Percentiles rank a stretch among this genome's conserved stretches.
Evolutionary conservation across 306 rosid genomes (phyloP).

Genomic region (Mimosa bimucronata): DNA sequence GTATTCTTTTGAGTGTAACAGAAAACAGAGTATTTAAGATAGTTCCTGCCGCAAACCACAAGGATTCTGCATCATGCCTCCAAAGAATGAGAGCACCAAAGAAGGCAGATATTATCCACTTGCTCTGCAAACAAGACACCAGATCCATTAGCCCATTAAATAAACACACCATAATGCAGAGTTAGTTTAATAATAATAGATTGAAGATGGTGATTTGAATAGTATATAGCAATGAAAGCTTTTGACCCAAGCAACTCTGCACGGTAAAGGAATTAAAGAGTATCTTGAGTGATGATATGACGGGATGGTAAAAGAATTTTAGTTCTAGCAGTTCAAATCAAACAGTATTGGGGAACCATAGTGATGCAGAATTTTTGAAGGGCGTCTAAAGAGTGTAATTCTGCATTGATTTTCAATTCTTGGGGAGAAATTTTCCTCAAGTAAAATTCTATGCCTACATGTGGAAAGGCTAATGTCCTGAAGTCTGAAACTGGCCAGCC

Average conservation of each 20-base stretch:
- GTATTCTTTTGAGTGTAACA: slow-evolving; percentile 55
- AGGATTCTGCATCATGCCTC: slow-evolving; percentile 83
- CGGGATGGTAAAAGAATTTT: neutral
- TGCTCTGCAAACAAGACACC: slow-evolving; percentile 66
- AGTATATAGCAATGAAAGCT: slow-evolving; percentile 6
- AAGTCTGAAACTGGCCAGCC: neutral
- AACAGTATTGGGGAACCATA: neutral
- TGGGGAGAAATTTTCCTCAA: neutral
- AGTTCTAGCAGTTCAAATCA: neutral
- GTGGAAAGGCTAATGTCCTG: neutral
- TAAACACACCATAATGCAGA: slow-evolving; percentile 2
- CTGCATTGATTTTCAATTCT: neutral
- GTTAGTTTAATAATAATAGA: slow-evolving; percentile 20
- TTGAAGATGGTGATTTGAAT: neutral
- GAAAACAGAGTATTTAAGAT: slow-evolving; percentile 63
- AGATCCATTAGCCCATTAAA: slow-evolving; percentile 32
- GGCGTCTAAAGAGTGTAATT: slow-evolving; percentile 13
- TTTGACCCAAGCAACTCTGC: neutral
- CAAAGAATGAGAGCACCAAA: slow-evolving; percentile 65
- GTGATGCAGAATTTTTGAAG: slow-evolving; percentile 6
- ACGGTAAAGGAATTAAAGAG: no score
- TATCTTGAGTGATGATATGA: no score
- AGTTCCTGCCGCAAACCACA: slow-evolving; percentile 80
- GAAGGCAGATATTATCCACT: slow-evolving; percentile 69
- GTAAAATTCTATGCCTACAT: neutral